Conservation (phyloP, 805 yeast species). For the Yueomyces sp. region DNA sequence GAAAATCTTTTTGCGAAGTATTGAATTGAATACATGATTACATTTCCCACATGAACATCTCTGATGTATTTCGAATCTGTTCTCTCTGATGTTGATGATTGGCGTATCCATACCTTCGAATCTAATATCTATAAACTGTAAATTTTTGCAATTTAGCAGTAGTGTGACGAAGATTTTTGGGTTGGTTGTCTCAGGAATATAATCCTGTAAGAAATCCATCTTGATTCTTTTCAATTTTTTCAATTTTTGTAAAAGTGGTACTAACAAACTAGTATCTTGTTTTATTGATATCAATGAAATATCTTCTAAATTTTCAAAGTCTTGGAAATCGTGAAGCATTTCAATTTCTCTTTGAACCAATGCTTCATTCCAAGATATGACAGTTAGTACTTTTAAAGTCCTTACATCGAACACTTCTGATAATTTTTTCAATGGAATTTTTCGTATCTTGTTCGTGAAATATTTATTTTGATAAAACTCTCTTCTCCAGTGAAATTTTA, state of each 20-base stretch:
- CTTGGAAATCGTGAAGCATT: slow-evolving; percentile 26
- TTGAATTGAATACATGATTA: slow-evolving; percentile 18
- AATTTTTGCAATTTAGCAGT: slow-evolving; percentile 20
- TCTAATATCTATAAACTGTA: slow-evolving; percentile 29
- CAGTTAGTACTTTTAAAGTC: slow-evolving; percentile 25
- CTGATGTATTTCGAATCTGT: slow-evolving; percentile 18
- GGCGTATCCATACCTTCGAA: slow-evolving; percentile 23
- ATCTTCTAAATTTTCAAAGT: slow-evolving; percentile 26
- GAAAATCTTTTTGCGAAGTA: slow-evolving; percentile 24
- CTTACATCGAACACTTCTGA: slow-evolving; percentile 27
- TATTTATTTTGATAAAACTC: slow-evolving; percentile 25
- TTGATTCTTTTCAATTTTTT: slow-evolving; percentile 25
- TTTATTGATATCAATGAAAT: slow-evolving; percentile 29
- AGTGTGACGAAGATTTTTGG: slow-evolving; percentile 25
- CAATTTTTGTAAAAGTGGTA: slow-evolving; percentile 21
- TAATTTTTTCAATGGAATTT: slow-evolving; percentile 9
- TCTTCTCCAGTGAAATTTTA: slow-evolving; percentile 30
- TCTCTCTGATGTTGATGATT: slow-evolving; percentile 19
- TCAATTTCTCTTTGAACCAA: slow-evolving; percentile 21
- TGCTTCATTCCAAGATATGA: slow-evolving; percentile 32
- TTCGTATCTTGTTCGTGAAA: slow-evolving; percentile 11
- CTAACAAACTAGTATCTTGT: slow-evolving; percentile 20
- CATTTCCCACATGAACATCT: slow-evolving; percentile 21
- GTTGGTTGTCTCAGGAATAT: slow-evolving; percentile 20
- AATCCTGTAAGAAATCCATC: slow-evolving; percentile 27